Conservation (phyloP, 108 stramenopile genomes). For the Mayamaea pseudoterrestris region DNA sequence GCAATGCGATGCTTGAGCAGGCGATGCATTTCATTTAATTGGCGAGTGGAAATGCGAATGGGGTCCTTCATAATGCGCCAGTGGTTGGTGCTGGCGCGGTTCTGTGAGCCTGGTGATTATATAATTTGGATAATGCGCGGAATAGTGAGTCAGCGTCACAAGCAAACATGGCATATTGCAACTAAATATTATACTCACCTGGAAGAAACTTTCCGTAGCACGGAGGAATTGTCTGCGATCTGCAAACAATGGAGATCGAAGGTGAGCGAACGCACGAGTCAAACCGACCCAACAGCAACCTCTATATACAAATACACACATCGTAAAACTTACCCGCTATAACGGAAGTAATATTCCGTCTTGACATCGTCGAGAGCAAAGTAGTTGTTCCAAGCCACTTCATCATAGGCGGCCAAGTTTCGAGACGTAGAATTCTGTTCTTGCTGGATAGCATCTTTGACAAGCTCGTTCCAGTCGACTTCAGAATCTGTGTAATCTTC, state of each 20-base stretch:
- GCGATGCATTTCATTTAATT: constrained; percentile 32
- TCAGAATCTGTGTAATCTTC: neutral
- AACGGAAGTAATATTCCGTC: constrained; percentile 48
- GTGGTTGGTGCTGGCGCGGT: constrained; percentile 22
- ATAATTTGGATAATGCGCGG: too few relatives aligned
- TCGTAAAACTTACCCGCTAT: too few relatives aligned
- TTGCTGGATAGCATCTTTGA: neutral
- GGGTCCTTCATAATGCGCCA: constrained; percentile 55
- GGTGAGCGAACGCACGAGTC: too few relatives aligned
- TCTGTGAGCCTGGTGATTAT: neutral
- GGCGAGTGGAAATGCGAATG: constrained; percentile 28
- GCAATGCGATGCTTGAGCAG: constrained; percentile 25
- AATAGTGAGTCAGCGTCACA: too few relatives aligned
- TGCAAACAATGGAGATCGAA: too few relatives aligned
- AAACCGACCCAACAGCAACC: neutral
- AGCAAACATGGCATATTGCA: too few relatives aligned
- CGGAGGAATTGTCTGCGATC: constrained; percentile 27
- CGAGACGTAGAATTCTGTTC: constrained; percentile 6
- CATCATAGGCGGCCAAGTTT: constrained; percentile 10
- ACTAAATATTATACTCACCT: too few relatives aligned
- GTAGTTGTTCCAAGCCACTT: constrained; percentile 20
- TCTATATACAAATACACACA: neutral
- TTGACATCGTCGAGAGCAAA: constrained; percentile 16
- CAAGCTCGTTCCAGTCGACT: neutral
- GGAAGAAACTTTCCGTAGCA: constrained; percentile 17